A percentile compares a stretch with the other conserved stretches of the same genome.
Evolutionary conservation across 768 basidiomycete species (phyloP).

Genomic region (Trametes punicea): DNA sequence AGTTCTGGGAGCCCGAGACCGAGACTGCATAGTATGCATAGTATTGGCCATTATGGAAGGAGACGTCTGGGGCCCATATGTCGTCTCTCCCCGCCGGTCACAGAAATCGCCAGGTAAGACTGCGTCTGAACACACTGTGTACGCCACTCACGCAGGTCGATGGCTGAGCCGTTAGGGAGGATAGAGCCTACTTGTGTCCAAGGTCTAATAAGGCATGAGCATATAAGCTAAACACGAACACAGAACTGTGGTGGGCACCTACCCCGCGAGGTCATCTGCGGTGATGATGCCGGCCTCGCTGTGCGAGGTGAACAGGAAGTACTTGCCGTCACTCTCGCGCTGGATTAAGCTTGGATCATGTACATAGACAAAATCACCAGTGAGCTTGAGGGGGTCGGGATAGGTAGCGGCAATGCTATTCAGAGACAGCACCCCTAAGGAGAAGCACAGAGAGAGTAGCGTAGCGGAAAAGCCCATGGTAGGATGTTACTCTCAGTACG

Average conservation of each 20-base stretch:
- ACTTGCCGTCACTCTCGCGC: constrained; percentile 19
- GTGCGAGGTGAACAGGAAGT: constrained; percentile 22
- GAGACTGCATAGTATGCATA: constrained; percentile 26
- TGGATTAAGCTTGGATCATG: constrained; percentile 18
- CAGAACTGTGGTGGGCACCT: neutral
- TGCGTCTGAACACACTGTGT: neutral
- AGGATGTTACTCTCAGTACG: neutral
- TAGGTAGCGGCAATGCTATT: neutral
- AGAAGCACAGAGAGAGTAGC: neutral
- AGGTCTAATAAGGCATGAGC: constrained; percentile 7
- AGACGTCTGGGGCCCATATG: constrained; percentile 29
- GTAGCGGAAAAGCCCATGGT: neutral
- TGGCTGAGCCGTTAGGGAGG: constrained; percentile 16
- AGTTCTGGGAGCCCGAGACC: constrained; percentile 25
- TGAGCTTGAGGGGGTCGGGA: constrained; percentile 13
- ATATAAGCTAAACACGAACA: neutral
- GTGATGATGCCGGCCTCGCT: constrained; percentile 17
- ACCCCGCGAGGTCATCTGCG: constrained; percentile 19
- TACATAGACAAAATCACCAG: constrained; percentile 10
- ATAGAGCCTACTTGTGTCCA: constrained; percentile 24
- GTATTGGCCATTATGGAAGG: constrained; percentile 23
- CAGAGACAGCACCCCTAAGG: neutral
- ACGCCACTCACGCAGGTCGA: constrained; percentile 13
- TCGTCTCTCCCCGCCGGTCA: constrained; percentile 16
- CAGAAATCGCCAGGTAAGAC: neutral